A percentile compares a stretch with the other conserved stretches of the same genome.
Evolutionary conservation across 2,329 filamentous ascomycete genomes (phyloP).

Genomic region (Daldinia eschscholtzii): DNA sequence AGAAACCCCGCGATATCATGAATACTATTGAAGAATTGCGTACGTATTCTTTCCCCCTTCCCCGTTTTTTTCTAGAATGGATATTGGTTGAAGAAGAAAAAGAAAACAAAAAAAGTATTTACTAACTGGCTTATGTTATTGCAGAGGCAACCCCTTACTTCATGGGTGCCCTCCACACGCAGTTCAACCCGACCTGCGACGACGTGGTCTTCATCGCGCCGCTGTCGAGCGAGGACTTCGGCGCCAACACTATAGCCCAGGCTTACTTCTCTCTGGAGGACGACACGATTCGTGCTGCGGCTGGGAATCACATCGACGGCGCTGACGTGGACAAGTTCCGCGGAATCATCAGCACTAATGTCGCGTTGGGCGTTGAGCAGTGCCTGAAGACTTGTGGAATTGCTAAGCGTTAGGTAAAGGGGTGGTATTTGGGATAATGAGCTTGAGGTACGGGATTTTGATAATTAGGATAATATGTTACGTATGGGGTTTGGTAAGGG

Average conservation of each 20-base stretch:
- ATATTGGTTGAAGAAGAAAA: too few relatives aligned
- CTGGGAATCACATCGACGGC: constrained; percentile 44
- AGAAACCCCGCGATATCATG: constrained; percentile 54
- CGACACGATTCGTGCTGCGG: constrained; percentile 55
- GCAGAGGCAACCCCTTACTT: constrained; percentile 65
- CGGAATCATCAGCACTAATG: constrained; percentile 59
- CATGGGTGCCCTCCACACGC: constrained; percentile 64
- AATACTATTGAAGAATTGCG: constrained; percentile 57
- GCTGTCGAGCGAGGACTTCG: constrained; percentile 49
- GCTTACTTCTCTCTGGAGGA: constrained; percentile 53
- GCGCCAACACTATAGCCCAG: constrained; percentile 39
- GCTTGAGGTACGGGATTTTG: neutral
- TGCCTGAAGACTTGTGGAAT: constrained; percentile 64
- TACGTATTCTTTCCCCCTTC: neutral
- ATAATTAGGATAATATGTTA: neutral
- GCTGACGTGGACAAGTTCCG: constrained; percentile 57
- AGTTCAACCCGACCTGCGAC: constrained; percentile 68
- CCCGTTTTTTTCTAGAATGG: too few relatives aligned
- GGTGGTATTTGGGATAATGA: neutral
- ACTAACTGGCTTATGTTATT: neutral
- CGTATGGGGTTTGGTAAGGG: neutral
- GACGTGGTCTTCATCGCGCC: constrained; percentile 59
- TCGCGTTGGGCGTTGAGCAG: constrained; percentile 65
- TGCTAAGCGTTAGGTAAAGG: constrained; percentile 41
- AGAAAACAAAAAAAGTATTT: neutral